A percentile compares a stretch with the other conserved stretches of the same genome.
phyloP scores from a whole-genome alignment of 2,329 filamentous ascomycete genomes.

The Atkinsonella hypoxylon region DNA sequence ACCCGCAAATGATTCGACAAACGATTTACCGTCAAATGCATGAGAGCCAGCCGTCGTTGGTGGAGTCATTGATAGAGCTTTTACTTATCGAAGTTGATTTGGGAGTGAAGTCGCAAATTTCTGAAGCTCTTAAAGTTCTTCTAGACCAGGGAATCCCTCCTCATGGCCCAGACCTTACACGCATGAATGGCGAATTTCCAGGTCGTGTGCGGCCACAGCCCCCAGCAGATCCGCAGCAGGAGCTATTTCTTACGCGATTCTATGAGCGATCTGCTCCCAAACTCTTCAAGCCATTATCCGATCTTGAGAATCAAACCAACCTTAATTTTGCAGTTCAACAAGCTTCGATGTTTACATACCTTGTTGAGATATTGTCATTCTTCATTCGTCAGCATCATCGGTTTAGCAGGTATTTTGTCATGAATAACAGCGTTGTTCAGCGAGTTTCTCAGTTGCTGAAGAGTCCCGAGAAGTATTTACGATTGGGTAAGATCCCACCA shows the following conservation, averaged over 20 bases:
- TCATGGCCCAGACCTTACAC: constrained; percentile 42
- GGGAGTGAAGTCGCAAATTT: constrained; percentile 89
- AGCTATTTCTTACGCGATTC: constrained; percentile 75
- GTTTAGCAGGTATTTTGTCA: constrained; percentile 78
- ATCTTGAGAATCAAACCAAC: constrained; percentile 58
- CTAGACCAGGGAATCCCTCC: constrained; percentile 55
- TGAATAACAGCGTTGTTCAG: constrained; percentile 64
- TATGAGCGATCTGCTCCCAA: constrained; percentile 79
- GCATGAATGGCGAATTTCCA: constrained; percentile 56
- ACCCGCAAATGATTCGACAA: constrained; percentile 83
- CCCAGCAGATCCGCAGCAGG: constrained; percentile 58
- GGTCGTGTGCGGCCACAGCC: constrained; percentile 46
- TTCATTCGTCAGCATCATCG: constrained; percentile 83
- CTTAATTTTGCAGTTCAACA: constrained; percentile 68
- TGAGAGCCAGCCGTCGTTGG: constrained; percentile 74
- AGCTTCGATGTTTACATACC: constrained; percentile 79
- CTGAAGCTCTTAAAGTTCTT: constrained; percentile 87
- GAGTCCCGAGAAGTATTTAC: constrained; percentile 82
- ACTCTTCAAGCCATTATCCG: constrained; percentile 76
- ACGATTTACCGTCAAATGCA: constrained; percentile 88
- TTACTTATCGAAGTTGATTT: constrained; percentile 84
- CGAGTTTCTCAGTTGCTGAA: constrained; percentile 72
- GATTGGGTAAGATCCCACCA: constrained; percentile 53
- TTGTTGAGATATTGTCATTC: constrained; percentile 88
- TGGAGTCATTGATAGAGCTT: constrained; percentile 85